Evolutionary conservation across 2,329 filamentous ascomycete species (phyloP).

Genomic region (Monilinia laxa): DNA sequence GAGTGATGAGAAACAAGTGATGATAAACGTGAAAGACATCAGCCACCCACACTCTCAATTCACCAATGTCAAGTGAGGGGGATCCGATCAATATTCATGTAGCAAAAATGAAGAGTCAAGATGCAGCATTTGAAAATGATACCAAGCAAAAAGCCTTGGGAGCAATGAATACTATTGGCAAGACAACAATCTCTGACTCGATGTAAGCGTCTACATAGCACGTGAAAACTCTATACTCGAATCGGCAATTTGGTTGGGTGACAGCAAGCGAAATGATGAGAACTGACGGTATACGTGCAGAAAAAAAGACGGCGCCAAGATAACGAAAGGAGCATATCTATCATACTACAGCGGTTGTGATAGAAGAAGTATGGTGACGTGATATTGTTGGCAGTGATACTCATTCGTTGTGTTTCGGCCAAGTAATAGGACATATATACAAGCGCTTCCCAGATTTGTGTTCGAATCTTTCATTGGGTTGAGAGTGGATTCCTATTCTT

Average conservation of each 20-base stretch:
- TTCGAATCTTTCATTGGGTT: background rate
- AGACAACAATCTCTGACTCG: constrained; percentile 1
- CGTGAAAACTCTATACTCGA: background rate
- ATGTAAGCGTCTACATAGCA: background rate
- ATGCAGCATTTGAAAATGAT: background rate
- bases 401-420: background rate
- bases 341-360: background rate
- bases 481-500: constrained; percentile 9
- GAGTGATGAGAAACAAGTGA: background rate
- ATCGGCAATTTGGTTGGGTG: background rate
- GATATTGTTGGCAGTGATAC: background rate
- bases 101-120: background rate
- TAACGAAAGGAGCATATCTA: background rate
- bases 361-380: constrained; percentile 8
- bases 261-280: background rate
- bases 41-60: background rate
- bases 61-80: background rate
- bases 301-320: background rate
- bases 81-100: background rate
- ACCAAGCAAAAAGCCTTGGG: constrained; percentile 6
- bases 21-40: background rate
- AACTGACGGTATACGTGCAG: background rate
- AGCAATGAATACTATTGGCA: background rate
- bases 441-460: background rate
- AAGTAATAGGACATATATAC: background rate